A percentile compares a stretch with the other conserved stretches of the same genome.
phyloP scores from a whole-genome alignment of 805 yeast genomes.

The Metschnikowia gelsemii region DNA sequence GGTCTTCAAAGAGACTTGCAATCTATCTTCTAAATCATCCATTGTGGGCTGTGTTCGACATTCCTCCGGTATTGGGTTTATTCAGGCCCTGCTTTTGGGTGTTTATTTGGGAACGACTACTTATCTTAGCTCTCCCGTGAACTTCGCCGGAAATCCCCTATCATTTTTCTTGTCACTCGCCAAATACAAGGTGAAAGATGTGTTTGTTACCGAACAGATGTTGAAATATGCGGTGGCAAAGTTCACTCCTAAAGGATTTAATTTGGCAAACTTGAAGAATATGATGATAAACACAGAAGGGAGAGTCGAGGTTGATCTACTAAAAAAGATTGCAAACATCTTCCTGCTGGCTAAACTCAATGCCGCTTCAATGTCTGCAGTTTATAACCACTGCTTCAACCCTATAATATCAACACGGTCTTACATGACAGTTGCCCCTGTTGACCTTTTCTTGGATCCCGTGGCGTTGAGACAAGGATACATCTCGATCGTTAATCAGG shows the following conservation, averaged over 20 bases:
- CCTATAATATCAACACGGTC: conserved; percentile 85
- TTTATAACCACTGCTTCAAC: conserved; percentile 76
- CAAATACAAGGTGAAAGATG: conserved; percentile 78
- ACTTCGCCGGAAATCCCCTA: conserved; percentile 71
- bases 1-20: conserved; percentile 88
- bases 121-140: conserved; percentile 71
- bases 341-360: conserved; percentile 66
- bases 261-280: conserved; percentile 66
- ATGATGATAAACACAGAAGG: conserved; percentile 78
- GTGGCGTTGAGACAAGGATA: conserved; percentile 87
- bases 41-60: conserved; percentile 86
- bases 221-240: conserved; percentile 67
- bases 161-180: conserved; percentile 69
- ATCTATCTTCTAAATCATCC: conserved; percentile 67
- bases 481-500: conserved; percentile 73
- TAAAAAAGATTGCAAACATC: conserved; percentile 56
- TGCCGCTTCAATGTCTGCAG: conserved; percentile 67
- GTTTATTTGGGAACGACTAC: conserved; percentile 86
- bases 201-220: conserved; percentile 82
- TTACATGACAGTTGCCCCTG: conserved; percentile 84
- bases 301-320: conserved; percentile 65
- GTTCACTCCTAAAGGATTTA: conserved; percentile 59
- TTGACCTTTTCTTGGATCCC: conserved; percentile 83
- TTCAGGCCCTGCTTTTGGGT: conserved; percentile 82
- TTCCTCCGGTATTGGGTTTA: conserved; percentile 80